Evolutionary conservation across 192 early-diverging fungal genomes (phyloP), one percentile per base, ranked within the genome.

Genomic region (Backusella tarrabulga): DNA sequence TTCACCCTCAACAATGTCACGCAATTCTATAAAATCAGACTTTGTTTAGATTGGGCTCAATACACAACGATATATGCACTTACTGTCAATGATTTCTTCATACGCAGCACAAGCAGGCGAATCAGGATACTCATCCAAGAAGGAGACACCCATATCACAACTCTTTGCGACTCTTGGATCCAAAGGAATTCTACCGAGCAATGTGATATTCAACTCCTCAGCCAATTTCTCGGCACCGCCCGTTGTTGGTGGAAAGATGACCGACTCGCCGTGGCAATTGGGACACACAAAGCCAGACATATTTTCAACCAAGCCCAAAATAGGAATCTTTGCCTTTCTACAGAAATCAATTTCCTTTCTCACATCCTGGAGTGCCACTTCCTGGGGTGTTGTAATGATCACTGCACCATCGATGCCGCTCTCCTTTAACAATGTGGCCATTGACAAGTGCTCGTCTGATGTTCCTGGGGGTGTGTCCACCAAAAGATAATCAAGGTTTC

Each of bases 261-360:
- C 73, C 29, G 92, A 93, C 84, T 93, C 89, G 56, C 87, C 88
- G 60, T 79, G 75, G 81, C 98, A 99, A 26, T 87, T 88, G 2
- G 96, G 97, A 74, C 98, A 99, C 6, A 98, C 92, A 84, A 97
- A 99, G 4, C 97, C 98, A 72, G 91, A 92, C 98, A 99, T 98
- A 80, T 98, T 98, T 80, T 99, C 98, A 5, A 99, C 91, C 7
- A 99, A 86, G 0, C 98, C 98, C 21, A 98, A 85, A 46, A 99
- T 90, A 2, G 91, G 92, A 68, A 99, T 84, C 44, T 91, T 91
- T 70, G 97, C 95, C 78, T 98, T 97, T 38, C 85, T 81, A 83
- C 98, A 99, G 80, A 99, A 99, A 83, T 92, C 96, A 76, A 98
- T 91, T 84, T 99, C 98, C 85, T 97, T 98, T 68, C 97, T 90